Percentiles rank a stretch among this genome's conserved stretches.
Conservation (phyloP, 768 basidiomycete species). For the Paxillus ammoniavirescens region DNA sequence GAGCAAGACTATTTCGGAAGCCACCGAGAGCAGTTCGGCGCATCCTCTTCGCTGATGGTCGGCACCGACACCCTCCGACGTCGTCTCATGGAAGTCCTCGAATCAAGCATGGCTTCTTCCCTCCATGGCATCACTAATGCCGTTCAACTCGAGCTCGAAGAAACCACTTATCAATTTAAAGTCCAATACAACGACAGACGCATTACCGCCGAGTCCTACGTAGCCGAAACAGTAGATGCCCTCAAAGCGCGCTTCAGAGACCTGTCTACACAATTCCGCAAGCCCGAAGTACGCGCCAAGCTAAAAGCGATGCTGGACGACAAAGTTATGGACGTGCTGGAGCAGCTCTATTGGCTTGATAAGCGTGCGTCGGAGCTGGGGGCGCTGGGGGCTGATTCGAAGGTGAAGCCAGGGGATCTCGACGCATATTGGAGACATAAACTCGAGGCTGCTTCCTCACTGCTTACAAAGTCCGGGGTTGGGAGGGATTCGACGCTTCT, state of each 20-base stretch:
- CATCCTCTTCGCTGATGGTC: conserved; percentile 71
- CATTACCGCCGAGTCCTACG: conserved; percentile 93
- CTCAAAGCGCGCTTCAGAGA: conserved; percentile 90
- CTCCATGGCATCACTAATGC: conserved; percentile 96
- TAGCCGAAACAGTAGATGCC: conserved; percentile 93
- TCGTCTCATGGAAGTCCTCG: conserved; percentile 94
- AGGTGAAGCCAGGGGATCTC: conserved; percentile 68
- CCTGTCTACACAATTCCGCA: conserved; percentile 80
- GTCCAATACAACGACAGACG: conserved; percentile 96
- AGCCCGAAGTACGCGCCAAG: conserved; percentile 83
- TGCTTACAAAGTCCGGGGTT: conserved; percentile 94
- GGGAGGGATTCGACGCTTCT: conserved; percentile 92
- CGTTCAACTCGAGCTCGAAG: conserved; percentile 95
- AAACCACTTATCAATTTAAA: conserved; percentile 98
- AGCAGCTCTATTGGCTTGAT: conserved; percentile 96
- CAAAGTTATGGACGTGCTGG: conserved; percentile 95
- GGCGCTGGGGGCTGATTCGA: conserved; percentile 64
- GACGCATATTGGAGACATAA: conserved; percentile 97
- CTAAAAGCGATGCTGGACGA: conserved; percentile 94
- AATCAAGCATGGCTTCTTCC: conserved; percentile 96
- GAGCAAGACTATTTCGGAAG: conserved; percentile 69
- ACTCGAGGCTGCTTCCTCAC: conserved; percentile 87
- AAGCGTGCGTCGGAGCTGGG: conserved; percentile 78
- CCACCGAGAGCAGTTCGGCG: conserved; percentile 62
- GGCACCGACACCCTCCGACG: conserved; percentile 89